Evolutionary conservation across 306 rosid species (phyloP), one percentile per base, ranked within the genome.

Genomic region (apple (Malus domestica)): DNA sequence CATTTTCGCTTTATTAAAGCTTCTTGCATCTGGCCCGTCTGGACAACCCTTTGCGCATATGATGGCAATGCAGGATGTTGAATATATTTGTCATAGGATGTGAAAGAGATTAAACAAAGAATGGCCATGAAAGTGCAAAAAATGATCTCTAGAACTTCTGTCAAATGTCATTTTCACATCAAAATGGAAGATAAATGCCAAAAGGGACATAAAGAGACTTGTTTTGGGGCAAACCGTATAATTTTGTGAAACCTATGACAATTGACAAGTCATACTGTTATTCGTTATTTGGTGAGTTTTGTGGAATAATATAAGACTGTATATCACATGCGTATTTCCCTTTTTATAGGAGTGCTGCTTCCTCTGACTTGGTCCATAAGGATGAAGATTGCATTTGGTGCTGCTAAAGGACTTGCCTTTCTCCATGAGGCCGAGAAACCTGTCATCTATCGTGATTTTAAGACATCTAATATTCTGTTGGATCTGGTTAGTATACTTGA

Each of bases 361-460:
- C 97, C 98, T n/a, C 1, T 96, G 91, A 86, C 99, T 64, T 96
- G 97, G 99, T 87, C 99, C 67, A 84, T 86, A 79, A 87, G 99
- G 91, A 96, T 96, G 99, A 96, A 96, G 85, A 89, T 96, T 75
- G 99, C 97, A 27, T 88, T 83, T 71, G 97, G 99, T 1, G 98
- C 99, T 64, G 99, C 98, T 5, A 92, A 92, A 71, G 99, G 97
- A 60, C 99, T 96, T 59, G 98, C 99, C 45, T 92, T 96, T 88
- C 99, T 96, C 72, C 99, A 96, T 52, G 99, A 96, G 66, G 98
- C 98, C 12, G 89, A 96, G 75, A 90, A 95, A 81, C 97, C 99
- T 0, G 99, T 96, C 75, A 96, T 96, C 80, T 96, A 90, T 88
- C 98, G 99, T 40, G 99, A 96, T 82, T 96, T 96, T 66, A 96